Conservation (phyloP, 1,139 yeast genomes). For the Sugiyamaella sp. region DNA sequence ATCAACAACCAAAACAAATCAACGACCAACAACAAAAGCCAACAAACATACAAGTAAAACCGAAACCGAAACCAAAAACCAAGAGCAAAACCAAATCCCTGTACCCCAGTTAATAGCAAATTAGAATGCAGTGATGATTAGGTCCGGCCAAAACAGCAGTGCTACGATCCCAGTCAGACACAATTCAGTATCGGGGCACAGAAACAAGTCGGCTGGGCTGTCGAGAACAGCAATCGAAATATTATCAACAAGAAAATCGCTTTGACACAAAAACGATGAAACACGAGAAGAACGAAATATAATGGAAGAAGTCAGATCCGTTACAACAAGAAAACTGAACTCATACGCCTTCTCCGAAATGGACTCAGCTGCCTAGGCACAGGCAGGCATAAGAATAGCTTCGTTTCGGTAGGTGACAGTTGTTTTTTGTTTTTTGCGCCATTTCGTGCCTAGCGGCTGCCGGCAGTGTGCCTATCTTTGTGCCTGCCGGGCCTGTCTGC, state of each 20-base stretch:
- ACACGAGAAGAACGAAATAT: background rate
- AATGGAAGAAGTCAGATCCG: background rate
- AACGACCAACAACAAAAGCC: no score
- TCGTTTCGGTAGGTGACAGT: constrained; percentile 2
- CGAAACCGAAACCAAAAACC: no score
- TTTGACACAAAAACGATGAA: background rate
- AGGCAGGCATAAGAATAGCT: no score
- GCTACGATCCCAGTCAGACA: background rate
- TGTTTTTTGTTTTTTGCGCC: background rate
- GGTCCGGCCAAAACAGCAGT: background rate
- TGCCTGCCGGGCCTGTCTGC: constrained; percentile 3
- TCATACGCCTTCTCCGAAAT: background rate
- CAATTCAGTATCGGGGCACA: no score
- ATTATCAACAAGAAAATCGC: background rate
- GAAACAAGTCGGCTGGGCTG: no score
- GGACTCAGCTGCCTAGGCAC: background rate
- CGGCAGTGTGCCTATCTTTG: background rate
- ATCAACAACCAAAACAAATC: background rate
- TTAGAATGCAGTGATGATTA: no score
- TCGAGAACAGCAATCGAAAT: background rate
- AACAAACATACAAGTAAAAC: no score
- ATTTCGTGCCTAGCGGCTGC: constrained; percentile 1
- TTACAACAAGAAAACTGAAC: background rate
- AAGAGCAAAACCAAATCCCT: no score
- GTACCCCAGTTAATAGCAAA: no score